Base-by-base conservation (phyloP, 2,329 filamentous ascomycete genomes). In the Capronia epimyces region DNA sequence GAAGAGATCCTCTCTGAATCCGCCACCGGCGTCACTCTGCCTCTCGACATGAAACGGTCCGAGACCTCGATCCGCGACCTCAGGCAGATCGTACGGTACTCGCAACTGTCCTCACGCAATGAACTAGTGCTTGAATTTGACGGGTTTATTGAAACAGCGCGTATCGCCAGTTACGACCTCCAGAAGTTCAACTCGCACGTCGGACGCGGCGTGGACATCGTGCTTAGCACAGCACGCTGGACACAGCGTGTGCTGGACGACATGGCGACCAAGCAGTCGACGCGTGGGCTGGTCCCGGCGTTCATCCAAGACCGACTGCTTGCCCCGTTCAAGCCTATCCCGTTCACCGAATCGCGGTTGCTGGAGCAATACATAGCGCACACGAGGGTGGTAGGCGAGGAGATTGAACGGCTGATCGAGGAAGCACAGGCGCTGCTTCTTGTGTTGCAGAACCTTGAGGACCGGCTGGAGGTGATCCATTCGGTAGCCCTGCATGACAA, bases 101-200 rank as follows among this genome's bases (percentile, higher is more conserved):
- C 84, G 59, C 76, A 80, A 18, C 72, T 93, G 0, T 79, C 81
- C 21, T 80, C 79, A 10, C 71, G 65, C 24, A 78, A 84, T 29
- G 84, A 89, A 66, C 77, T 94, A 10, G 79, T 87, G 3, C 75
- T 83, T 18, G 87, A 91, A 64, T 86, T 94, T 50, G 80, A 86
- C 55, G 80, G 80, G 43, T 94, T 90, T 67, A 80, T 93, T 58
- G 80, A 84, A 8, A 81, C 80, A 0, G 82, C 84, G 1, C 74
- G 80, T 2, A 74, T 77, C 41, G 82, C 84, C 1, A 80, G 84
- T 3, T 74, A 76, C 39, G 81, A 86, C 49, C 74, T 93, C 3
- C 82, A 84, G 54, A 78, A 76, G 51, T 93, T 90, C 75, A 90
- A 90, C 68, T 82, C 80, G 0, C 83, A 85, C 59, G 83, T 90